Conservation (phyloP, 2,329 filamentous ascomycete species). For the Trichophyton schoenleinii region DNA sequence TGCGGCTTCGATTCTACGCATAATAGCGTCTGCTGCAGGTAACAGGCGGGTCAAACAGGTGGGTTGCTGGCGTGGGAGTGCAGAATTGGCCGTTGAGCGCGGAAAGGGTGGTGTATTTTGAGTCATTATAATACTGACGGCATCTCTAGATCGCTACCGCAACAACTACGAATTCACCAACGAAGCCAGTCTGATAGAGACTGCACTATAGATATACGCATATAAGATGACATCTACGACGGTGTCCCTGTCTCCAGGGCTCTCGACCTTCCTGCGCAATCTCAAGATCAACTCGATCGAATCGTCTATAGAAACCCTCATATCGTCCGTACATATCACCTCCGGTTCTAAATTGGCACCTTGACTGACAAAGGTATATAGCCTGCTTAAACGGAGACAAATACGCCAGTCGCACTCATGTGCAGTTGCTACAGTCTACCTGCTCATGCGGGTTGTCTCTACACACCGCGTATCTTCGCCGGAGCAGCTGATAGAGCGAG, state of each 20-base stretch:
- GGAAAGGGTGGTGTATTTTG: neutral
- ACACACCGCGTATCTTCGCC: constrained; percentile 67
- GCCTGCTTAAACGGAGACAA: constrained; percentile 79
- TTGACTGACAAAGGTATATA: constrained; percentile 24
- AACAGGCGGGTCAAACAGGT: neutral
- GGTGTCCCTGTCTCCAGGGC: constrained; percentile 7
- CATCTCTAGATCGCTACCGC: neutral
- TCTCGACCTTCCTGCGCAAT: constrained; percentile 9
- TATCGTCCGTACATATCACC: constrained; percentile 7
- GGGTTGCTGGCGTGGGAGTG: neutral
- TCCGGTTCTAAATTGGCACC: neutral
- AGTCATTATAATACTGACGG: neutral
- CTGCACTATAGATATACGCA: neutral
- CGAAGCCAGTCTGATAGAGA: too few relatives aligned
- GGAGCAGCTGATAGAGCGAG: constrained; percentile 62
- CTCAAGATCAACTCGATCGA: constrained; percentile 10
- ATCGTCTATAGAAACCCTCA: constrained; percentile 10
- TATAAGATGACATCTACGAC: neutral
- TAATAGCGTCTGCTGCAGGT: neutral
- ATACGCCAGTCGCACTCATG: constrained; percentile 79
- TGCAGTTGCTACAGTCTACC: constrained; percentile 78
- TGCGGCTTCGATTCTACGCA: too few relatives aligned
- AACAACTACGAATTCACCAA: too few relatives aligned
- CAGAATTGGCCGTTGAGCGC: too few relatives aligned
- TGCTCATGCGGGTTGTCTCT: constrained; percentile 76